Conservation (phyloP, 2,329 filamentous ascomycete species). For the Dryadomyces sulphureus region DNA sequence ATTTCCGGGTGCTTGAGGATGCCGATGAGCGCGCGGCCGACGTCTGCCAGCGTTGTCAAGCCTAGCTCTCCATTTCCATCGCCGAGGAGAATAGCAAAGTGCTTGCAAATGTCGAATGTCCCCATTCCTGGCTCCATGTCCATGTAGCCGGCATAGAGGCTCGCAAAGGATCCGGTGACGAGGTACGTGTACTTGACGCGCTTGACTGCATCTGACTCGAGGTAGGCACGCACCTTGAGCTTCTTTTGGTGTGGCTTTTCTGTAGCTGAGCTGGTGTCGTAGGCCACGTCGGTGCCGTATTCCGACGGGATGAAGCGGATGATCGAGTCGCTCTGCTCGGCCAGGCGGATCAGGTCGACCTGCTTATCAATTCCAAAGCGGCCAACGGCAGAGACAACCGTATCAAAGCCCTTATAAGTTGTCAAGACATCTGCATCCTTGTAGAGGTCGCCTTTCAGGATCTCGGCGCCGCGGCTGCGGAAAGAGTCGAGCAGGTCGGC, state of each 20-base stretch:
- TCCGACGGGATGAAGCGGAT: constrained; percentile 28
- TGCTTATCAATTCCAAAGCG: constrained; percentile 9
- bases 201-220: constrained; percentile 1
- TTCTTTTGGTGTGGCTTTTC: constrained; percentile 10
- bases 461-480: not conserved
- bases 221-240: constrained; percentile 6
- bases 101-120: constrained; percentile 3
- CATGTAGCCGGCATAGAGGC: constrained; percentile 6
- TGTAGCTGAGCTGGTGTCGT: constrained; percentile 4
- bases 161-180: constrained; percentile 8
- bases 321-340: constrained; percentile 31
- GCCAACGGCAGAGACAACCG: constrained; percentile 7
- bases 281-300: constrained; percentile 8
- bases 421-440: constrained; percentile 5
- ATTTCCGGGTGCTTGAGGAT: constrained; percentile 5
- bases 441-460: constrained; percentile 5
- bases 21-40: constrained; percentile 3
- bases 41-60: constrained; percentile 8
- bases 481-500: constrained; percentile 3
- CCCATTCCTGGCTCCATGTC: constrained; percentile 4
- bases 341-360: constrained; percentile 13
- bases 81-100: not conserved
- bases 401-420: constrained; percentile 7
- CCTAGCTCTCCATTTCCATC: constrained; percentile 2
- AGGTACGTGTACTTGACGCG: constrained; percentile 4